Evolutionary conservation across 2,329 filamentous ascomycete genomes (phyloP).

Genomic region (Exophiala viscosa): DNA sequence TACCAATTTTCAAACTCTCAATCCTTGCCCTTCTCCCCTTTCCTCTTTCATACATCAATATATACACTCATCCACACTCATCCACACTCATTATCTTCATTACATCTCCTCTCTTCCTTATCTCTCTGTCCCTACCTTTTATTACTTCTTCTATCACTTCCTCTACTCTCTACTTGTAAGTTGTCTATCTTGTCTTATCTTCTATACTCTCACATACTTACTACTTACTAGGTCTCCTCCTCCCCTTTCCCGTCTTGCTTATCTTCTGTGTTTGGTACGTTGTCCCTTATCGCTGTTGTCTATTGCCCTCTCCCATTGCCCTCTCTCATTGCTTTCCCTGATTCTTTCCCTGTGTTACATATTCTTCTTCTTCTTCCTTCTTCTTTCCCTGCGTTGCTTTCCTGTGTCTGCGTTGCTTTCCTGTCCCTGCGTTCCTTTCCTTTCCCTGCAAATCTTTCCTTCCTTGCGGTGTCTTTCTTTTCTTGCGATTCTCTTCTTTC

Average conservation of each 20-base stretch:
- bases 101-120: neutral
- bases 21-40: neutral
- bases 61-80: too few species aligned
- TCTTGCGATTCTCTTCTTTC: neutral
- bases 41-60: neutral
- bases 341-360: neutral
- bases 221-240: too few species aligned
- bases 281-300: neutral
- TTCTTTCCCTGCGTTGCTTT: slow-evolving; percentile 65
- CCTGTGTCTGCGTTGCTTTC: slow-evolving; percentile 58
- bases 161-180: too few species aligned
- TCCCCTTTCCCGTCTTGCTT: neutral
- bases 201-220: neutral
- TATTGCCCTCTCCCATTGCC: neutral
- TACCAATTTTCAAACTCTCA: neutral
- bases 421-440: slow-evolving; percentile 67
- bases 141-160: neutral
- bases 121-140: neutral
- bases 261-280: neutral
- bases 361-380: slow-evolving; percentile 44
- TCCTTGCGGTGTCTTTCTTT: neutral
- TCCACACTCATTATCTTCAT: neutral
- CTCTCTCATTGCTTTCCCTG: neutral
- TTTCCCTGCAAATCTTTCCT: too few species aligned
- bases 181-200: neutral